Base-by-base conservation (phyloP, 768 basidiomycete genomes). In the Psilocybe subaeruginosa region DNA sequence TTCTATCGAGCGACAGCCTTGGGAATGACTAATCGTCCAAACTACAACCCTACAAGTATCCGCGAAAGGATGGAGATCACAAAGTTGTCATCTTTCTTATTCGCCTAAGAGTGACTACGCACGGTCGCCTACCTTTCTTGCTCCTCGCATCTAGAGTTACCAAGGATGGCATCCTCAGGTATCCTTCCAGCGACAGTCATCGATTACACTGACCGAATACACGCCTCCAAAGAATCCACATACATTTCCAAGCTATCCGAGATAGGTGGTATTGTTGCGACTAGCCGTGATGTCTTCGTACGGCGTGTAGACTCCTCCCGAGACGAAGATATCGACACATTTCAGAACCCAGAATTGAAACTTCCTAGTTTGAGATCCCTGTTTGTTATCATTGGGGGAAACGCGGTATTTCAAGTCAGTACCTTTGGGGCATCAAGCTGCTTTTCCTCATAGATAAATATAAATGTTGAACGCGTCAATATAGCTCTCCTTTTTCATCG, bases 401-500 rank as follows among this genome's bases (percentile, higher is more conserved):
- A 72, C 54, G 67, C 69, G 7, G 54, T 75, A 23, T 72, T 73
- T 29, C 74, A 75, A 69, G 74, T 73, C n/a, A 8, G 61, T 52
- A 23, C 23, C 23, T 23, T 23, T 23, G 23, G 23, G 23, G 23
- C 23, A 16, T n/a, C 12, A 33, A 12, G 29, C 35, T 3, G 29
- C n/a, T 8, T 9, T 23, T 35, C 33, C 30, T 51, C n/a, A 23
- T 23, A 31, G 17, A 33, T 47, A 53, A 39, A 19, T 19, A 31
- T 19, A 23, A 41, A 57, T 35, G n/a, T 4, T 54, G 23, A 14
- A 47, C 35, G 6, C 35, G 11, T 16, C 19, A 3, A 16, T 51
- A 14, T 51, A 90, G 89, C 68, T 87, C 4, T 83, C 86, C 0
- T 90, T 90, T 74, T 91, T 89, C 71, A 82, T 89, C 59, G 78